Percentiles rank a stretch among this genome's conserved stretches.
phyloP scores from a whole-genome alignment of 2,329 filamentous ascomycete species.

The Aureobasidium leucospermi region DNA sequence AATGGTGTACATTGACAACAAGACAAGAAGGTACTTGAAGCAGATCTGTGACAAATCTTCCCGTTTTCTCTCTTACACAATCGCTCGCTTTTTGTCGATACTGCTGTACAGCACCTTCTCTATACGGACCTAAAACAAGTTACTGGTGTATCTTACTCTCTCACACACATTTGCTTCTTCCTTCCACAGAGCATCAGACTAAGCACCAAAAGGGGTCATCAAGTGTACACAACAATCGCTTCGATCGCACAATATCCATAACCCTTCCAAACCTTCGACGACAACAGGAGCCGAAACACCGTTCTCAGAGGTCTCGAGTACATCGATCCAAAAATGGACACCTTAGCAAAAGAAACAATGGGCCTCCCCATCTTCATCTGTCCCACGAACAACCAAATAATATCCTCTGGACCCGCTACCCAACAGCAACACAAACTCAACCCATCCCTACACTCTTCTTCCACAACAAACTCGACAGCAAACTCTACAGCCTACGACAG shows the following conservation, averaged over 20 bases:
- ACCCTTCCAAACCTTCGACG: too few species aligned
- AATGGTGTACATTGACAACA: not conserved
- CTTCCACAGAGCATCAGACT: too few species aligned
- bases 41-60: not conserved
- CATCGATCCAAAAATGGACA: not conserved
- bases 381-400: not conserved
- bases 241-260: too few species aligned
- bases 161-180: too few species aligned
- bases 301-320: not conserved
- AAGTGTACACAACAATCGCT: too few species aligned
- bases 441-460: not conserved
- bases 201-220: too few species aligned
- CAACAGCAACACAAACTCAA: not conserved
- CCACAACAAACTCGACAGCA: not conserved
- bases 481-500: not conserved
- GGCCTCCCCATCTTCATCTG: conserved; percentile 7
- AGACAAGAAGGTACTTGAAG: not conserved
- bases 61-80: not conserved
- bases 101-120: not conserved
- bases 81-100: not conserved
- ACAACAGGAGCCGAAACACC: too few species aligned
- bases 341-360: conserved; percentile 1
- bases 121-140: too few species aligned
- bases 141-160: too few species aligned
- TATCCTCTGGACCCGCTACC: not conserved